Evolutionary conservation across 2,329 filamentous ascomycete species (phyloP).

Genomic region (Sodiomyces alkalinus): DNA sequence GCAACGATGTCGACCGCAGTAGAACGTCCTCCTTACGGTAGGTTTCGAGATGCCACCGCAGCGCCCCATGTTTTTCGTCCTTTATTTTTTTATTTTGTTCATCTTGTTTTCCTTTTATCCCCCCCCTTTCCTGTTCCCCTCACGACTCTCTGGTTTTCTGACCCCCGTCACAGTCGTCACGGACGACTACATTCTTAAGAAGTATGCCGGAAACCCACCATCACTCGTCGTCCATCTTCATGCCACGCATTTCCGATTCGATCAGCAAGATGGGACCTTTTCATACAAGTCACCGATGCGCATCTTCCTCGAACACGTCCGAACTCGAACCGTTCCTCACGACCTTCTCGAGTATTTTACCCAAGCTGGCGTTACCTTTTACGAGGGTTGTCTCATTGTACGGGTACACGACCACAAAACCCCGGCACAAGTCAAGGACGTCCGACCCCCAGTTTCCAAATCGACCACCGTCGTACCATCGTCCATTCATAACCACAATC

Average conservation of each 20-base stretch:
- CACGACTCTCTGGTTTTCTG: slow-evolving; percentile 7
- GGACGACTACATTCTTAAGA: slow-evolving; percentile 66
- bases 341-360: slow-evolving; percentile 72
- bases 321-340: slow-evolving; percentile 66
- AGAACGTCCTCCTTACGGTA: slow-evolving; percentile 39
- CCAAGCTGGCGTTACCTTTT: slow-evolving; percentile 60
- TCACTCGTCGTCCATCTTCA: slow-evolving; percentile 81
- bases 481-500: slow-evolving; percentile 86
- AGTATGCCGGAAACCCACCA: slow-evolving; percentile 58
- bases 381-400: slow-evolving; percentile 90
- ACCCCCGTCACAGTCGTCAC: slow-evolving; percentile 51
- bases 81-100: no score
- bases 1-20: no score
- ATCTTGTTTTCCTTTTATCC: no score
- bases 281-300: slow-evolving; percentile 87
- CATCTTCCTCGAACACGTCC: slow-evolving; percentile 62
- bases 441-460: slow-evolving; percentile 31
- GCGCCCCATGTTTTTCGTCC: no score
- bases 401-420: slow-evolving; percentile 82
- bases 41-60: slow-evolving; percentile 9
- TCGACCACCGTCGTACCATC: slow-evolving; percentile 52
- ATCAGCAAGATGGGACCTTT: slow-evolving; percentile 86
- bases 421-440: slow-evolving; percentile 42
- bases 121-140: no score
- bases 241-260: slow-evolving; percentile 76